phyloP scores from a whole-genome alignment of 345 rosid species.

The Eucalyptus tenuipes region DNA sequence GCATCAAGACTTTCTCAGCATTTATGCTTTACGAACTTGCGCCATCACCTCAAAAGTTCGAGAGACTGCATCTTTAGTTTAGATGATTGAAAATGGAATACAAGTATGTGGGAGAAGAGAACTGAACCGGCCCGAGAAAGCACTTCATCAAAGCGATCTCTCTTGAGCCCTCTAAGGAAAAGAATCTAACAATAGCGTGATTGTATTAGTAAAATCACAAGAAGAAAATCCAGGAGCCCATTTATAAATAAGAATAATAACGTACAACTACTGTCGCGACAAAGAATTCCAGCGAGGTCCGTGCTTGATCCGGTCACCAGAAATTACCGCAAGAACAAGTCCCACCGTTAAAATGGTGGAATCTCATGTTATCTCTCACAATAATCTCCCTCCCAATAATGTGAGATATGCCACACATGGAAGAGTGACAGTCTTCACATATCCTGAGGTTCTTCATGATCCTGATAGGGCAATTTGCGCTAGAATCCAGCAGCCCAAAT shows the following conservation, averaged over 20 bases:
- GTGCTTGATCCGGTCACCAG: constrained; percentile 28
- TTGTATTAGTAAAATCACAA: neutral
- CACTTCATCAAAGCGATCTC: neutral
- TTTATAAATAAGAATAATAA: neutral
- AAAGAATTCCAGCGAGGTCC: neutral
- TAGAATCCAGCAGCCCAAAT: constrained; percentile 37
- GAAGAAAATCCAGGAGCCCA: neutral
- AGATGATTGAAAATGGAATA: neutral
- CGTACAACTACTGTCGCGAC: neutral
- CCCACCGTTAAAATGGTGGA: constrained; percentile 71
- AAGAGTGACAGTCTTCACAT: constrained; percentile 62
- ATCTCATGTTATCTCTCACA: constrained; percentile 62
- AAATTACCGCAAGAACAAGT: constrained; percentile 61
- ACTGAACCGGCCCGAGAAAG: neutral
- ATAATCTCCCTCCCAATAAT: constrained; percentile 40
- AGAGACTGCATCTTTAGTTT: neutral
- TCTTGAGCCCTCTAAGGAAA: neutral
- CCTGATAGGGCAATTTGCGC: constrained; percentile 22
- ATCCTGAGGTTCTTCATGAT: constrained; percentile 69
- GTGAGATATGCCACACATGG: constrained; percentile 44
- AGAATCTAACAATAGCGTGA: neutral
- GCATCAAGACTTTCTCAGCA: neutral
- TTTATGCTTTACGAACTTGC: neutral
- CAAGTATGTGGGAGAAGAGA: neutral
- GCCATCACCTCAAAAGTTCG: neutral